phyloP scores from a whole-genome alignment of 75 land plant species.

The Selaginella moellendorffii region DNA sequence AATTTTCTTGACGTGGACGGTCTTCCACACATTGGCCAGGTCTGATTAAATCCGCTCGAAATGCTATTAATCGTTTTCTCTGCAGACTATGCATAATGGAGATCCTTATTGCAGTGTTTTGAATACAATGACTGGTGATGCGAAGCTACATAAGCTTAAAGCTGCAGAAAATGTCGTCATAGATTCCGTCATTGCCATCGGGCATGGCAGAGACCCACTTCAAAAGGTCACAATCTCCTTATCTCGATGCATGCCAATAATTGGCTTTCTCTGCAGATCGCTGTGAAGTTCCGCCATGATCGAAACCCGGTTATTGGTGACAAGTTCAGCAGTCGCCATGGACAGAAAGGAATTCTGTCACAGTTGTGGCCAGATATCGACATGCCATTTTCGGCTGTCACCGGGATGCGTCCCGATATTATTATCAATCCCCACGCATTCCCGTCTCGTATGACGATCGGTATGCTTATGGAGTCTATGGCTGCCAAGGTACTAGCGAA shows the following conservation, averaged over 20 bases:
- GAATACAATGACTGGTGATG: slow-evolving; percentile 37
- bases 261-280: not conserved
- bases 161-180: slow-evolving; percentile 65
- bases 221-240: slow-evolving; percentile 46
- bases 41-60: not conserved
- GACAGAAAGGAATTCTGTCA: slow-evolving; percentile 97
- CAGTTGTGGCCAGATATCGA: slow-evolving; percentile 93
- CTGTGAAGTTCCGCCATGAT: slow-evolving; percentile 23
- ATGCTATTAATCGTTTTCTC: not conserved
- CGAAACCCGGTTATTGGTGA: slow-evolving; percentile 95
- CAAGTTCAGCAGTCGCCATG: slow-evolving; percentile 75
- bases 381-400: slow-evolving; percentile 92
- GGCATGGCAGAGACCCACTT: slow-evolving; percentile 36
- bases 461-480: slow-evolving; percentile 93
- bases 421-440: slow-evolving; percentile 99
- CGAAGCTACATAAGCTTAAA: slow-evolving; percentile 32
- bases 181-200: slow-evolving; percentile 78
- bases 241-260: not conserved
- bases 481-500: slow-evolving; percentile 75
- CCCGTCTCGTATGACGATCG: slow-evolving; percentile 98
- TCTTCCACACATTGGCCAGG: slow-evolving; percentile 91
- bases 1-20: slow-evolving; percentile 69
- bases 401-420: slow-evolving; percentile 97
- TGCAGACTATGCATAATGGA: slow-evolving; percentile 46
- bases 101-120: slow-evolving; percentile 53